Conservation (phyloP, 306 rosid genomes). For the Sechiopsis laciniata region DNA sequence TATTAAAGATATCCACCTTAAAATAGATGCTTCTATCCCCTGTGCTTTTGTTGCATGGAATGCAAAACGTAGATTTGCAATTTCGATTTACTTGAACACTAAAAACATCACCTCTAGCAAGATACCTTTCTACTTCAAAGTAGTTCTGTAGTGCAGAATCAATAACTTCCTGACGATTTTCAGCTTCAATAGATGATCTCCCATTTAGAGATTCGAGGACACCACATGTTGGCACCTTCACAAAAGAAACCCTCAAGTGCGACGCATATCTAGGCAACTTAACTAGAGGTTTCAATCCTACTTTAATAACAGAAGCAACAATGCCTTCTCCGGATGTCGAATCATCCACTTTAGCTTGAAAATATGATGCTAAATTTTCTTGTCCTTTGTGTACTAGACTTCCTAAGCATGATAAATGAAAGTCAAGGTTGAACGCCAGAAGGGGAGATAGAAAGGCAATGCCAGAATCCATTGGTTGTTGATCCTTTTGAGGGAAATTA, state of each 20-base stretch:
- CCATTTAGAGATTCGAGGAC: conserved; percentile 60
- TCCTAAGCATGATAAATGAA: conserved; percentile 70
- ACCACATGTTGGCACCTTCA: conserved; percentile 76
- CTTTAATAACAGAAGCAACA: conserved; percentile 33
- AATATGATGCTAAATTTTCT: conserved; percentile 51
- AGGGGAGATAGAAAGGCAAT: conserved; percentile 69
- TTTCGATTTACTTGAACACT: conserved; percentile 58
- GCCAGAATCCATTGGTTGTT: conserved; percentile 27
- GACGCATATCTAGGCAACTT: conserved; percentile 62
- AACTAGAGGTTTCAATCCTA: conserved; percentile 45
- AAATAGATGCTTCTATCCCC: conserved; percentile 48
- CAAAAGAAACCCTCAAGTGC: conserved; percentile 73
- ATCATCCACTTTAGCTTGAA: conserved; percentile 42
- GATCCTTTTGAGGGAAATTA: conserved; percentile 38
- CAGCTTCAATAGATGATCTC: conserved; percentile 50
- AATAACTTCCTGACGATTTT: conserved; percentile 72
- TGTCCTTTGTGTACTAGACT: conserved; percentile 53
- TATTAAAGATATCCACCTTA: conserved; percentile 47
- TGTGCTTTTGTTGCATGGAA: conserved; percentile 54
- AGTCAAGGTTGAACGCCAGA: conserved; percentile 70
- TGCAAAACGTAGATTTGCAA: conserved; percentile 60
- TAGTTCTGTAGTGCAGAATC: conserved; percentile 66
- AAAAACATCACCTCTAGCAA: conserved; percentile 71
- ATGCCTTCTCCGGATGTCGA: conserved; percentile 25
- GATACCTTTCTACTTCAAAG: conserved; percentile 73